Evolutionary conservation across 495 filamentous ascomycete species (phyloP).

Genomic region (Aspergillus avenaceus): DNA sequence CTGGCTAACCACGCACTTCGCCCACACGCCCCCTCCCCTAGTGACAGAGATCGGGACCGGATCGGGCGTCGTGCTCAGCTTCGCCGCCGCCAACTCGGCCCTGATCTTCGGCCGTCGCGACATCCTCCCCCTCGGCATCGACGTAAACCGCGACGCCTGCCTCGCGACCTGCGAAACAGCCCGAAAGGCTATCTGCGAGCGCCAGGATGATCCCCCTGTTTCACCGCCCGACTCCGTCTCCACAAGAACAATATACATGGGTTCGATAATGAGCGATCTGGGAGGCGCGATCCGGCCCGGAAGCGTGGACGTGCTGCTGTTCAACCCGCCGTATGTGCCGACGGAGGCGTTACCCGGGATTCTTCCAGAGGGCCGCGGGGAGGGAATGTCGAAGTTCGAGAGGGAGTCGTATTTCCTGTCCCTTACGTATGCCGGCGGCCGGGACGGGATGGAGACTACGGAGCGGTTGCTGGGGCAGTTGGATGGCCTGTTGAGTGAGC

Average conservation of each 20-base stretch:
- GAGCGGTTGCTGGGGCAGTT: constrained; percentile 67
- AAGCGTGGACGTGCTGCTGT: constrained; percentile 77
- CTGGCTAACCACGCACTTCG: constrained; percentile 63
- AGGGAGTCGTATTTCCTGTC: constrained; percentile 76
- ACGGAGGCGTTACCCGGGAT: constrained; percentile 63
- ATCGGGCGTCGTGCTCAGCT: constrained; percentile 86
- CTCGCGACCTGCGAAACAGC: constrained; percentile 62
- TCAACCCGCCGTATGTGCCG: constrained; percentile 97
- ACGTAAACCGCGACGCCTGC: constrained; percentile 81
- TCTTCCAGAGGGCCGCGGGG: constrained; percentile 15
- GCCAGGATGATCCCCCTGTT: constrained; percentile 5
- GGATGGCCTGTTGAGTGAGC: constrained; percentile 54
- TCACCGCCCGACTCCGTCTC: background rate
- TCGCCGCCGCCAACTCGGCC: constrained; percentile 69
- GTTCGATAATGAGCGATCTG: constrained; percentile 64
- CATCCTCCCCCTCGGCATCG: constrained; percentile 68
- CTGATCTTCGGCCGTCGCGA: constrained; percentile 68
- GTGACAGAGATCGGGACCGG: constrained; percentile 86
- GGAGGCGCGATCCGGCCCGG: constrained; percentile 48
- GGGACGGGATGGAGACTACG: constrained; percentile 90
- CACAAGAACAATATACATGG: constrained; percentile 43
- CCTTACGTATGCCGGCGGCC: constrained; percentile 82
- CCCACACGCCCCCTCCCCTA: constrained; percentile 54
- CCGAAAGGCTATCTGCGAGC: constrained; percentile 42
- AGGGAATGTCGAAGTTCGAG: constrained; percentile 47